A percentile compares a stretch with the other conserved stretches of the same genome.
These are phyloP conservation scores for Cryptococcus wingfieldii DNA, from an alignment of 1,284 basidiomycete species.

Conservation along the genomic window DNA sequence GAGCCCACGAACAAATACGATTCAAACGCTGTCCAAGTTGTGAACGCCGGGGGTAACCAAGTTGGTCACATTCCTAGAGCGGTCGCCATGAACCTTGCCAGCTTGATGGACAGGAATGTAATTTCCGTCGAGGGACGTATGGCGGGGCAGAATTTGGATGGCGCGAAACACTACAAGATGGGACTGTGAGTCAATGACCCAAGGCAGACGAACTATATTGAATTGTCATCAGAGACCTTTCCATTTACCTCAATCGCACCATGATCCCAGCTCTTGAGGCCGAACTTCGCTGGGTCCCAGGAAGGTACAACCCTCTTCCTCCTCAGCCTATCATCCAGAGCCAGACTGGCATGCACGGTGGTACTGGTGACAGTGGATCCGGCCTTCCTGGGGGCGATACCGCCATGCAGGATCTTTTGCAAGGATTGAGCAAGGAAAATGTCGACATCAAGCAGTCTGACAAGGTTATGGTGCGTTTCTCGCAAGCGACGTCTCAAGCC, in stretches of 20 bases:
- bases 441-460: slow-evolving; percentile 59
- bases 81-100: slow-evolving; percentile 60
- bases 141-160: slow-evolving; percentile 50
- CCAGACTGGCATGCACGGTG: neutral
- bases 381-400: slow-evolving; percentile 48
- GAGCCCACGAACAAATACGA: slow-evolving; percentile 69
- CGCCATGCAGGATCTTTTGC: slow-evolving; percentile 63
- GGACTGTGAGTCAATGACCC: neutral
- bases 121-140: slow-evolving; percentile 66
- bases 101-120: slow-evolving; percentile 61
- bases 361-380: slow-evolving; percentile 15
- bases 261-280: slow-evolving; percentile 62
- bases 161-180: slow-evolving; percentile 50
- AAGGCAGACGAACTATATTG: neutral
- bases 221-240: slow-evolving; percentile 47
- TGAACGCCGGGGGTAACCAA: slow-evolving; percentile 66
- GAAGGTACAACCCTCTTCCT: slow-evolving; percentile 48
- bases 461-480: slow-evolving; percentile 56
- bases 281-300: slow-evolving; percentile 67
- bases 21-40: slow-evolving; percentile 56
- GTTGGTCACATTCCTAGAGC: slow-evolving; percentile 70
- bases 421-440: slow-evolving; percentile 66
- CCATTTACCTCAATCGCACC: slow-evolving; percentile 61
- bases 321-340: neutral
- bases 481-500: neutral